phyloP scores from a whole-genome alignment of 2,329 filamentous ascomycete genomes.

The Xylariales sp. region DNA sequence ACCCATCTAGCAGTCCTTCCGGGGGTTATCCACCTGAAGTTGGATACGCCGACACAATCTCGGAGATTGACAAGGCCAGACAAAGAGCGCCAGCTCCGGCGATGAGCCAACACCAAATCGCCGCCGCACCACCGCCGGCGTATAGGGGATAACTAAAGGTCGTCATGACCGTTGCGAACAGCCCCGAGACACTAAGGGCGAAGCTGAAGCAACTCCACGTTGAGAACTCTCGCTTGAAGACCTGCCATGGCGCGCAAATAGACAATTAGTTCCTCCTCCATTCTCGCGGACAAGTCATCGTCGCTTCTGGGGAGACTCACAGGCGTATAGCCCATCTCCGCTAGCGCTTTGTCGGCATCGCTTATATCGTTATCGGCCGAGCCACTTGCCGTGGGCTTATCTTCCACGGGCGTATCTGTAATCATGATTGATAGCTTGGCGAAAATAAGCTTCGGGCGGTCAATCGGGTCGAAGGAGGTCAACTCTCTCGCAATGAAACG shows the following conservation, averaged over 20 bases:
- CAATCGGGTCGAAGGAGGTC: no score
- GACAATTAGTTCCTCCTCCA: no score
- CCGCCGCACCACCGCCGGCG: slow-evolving; percentile 48
- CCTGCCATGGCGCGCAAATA: no score
- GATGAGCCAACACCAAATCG: slow-evolving; percentile 56
- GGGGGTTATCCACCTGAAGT: slow-evolving; percentile 38
- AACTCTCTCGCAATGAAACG: no score
- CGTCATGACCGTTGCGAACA: slow-evolving; percentile 51
- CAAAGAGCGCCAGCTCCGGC: slow-evolving; percentile 53
- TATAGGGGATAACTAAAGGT: slow-evolving; percentile 50
- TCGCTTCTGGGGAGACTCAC: slow-evolving; percentile 23
- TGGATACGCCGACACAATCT: slow-evolving; percentile 54
- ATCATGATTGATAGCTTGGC: not conserved
- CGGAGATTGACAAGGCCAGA: slow-evolving; percentile 48
- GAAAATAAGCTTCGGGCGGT: no score
- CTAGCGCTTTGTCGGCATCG: slow-evolving; percentile 27
- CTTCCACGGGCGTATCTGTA: not conserved
- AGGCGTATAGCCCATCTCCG: slow-evolving; percentile 33
- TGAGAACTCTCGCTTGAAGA: slow-evolving; percentile 57
- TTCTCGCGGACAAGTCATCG: slow-evolving; percentile 10
- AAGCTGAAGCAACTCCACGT: slow-evolving; percentile 54
- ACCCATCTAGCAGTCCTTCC: not conserved
- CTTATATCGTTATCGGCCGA: slow-evolving; percentile 7
- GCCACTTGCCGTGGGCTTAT: not conserved
- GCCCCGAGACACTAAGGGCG: slow-evolving; percentile 51